Evolutionary conservation across 208 protist species (phyloP), one percentile per base, ranked within the genome.

Genomic region (Angomonas deanei): DNA sequence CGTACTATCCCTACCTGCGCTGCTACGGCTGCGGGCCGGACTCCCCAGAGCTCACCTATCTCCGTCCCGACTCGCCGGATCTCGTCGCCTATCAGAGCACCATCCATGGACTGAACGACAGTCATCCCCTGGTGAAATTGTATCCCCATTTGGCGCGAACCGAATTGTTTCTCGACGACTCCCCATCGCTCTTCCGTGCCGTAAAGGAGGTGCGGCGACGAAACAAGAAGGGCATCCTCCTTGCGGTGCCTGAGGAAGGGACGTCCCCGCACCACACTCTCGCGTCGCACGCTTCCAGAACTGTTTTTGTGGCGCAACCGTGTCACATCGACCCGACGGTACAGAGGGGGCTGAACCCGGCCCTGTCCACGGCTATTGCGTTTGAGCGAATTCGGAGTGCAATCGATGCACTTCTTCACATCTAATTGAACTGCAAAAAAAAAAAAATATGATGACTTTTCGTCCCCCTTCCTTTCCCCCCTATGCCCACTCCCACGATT

Each of bases 1-100:
- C 74, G 23, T 91, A 92, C 65, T 91, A 94, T 49, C 88, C 84
- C 0, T 88, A 88, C 30, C 61, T 92, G 8, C 52, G 76, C 5
- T 75, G 74, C 65, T 28, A 38, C 11, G 8, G 57, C 33, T 32
- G 57, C 23, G 47, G 33, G 30, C 13, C 36, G 6, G 39, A 19
- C 13, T 21, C 47, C 0, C 11, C 8, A 17, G 21, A 61, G 23
- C 23, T 0, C 26, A 59, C 62, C 23, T 59, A 49, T 31, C 30
- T 61, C 11, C 21, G 39, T 8, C 62, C 49, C 26, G 3, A 61
- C 47, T 42, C 21, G 11, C 11, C 34, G 56, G 19, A 6, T 31
- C 28, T 19, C 28, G 15, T 31, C 62, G 1, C 71, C 13, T 93
- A 83, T 81, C 15, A 64, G 1, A 23, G 38, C 1, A 69, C 64